Percentiles rank a stretch among this genome's conserved stretches.
phyloP scores from a whole-genome alignment of 352 stramenopile species.

The Globisporangium heterothallicum region DNA sequence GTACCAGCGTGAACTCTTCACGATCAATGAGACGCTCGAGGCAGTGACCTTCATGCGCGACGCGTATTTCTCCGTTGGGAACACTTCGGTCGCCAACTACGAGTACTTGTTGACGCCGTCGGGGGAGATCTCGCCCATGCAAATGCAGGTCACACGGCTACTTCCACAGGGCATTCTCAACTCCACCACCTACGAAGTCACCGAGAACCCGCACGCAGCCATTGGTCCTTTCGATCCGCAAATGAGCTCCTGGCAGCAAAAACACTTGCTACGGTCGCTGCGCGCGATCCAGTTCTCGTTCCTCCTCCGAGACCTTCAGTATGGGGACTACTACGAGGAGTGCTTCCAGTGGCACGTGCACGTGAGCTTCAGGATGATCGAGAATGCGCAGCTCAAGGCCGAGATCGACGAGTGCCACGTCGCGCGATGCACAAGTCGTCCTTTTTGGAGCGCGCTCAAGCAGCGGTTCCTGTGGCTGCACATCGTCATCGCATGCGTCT shows the following conservation, averaged over 20 bases:
- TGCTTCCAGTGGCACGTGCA: constrained; percentile 82
- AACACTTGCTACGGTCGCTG: constrained; percentile 49
- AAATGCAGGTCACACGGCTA: constrained; percentile 29
- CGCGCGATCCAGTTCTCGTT: constrained; percentile 42
- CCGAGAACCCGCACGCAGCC: constrained; percentile 11
- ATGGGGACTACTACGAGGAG: constrained; percentile 72
- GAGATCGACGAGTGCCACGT: constrained; percentile 61
- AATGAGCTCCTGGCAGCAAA: constrained; percentile 27
- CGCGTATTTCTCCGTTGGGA: constrained; percentile 71
- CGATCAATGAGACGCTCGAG: constrained; percentile 63
- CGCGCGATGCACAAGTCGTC: constrained; percentile 31
- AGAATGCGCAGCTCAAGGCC: constrained; percentile 43
- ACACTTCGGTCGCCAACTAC: constrained; percentile 76
- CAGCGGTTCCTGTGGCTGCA: constrained; percentile 79
- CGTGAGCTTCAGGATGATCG: constrained; percentile 39
- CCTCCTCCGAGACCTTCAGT: constrained; percentile 60
- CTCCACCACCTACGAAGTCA: constrained; percentile 43
- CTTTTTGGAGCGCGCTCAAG: constrained; percentile 51
- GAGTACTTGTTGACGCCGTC: constrained; percentile 37
- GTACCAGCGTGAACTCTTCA: constrained; percentile 67
- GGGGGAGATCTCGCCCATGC: constrained; percentile 29
- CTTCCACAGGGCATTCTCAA: constrained; percentile 25
- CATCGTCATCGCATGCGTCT: constrained; percentile 39
- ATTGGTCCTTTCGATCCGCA: constrained; percentile 61
- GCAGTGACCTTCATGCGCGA: constrained; percentile 63